Percentiles rank a stretch among this genome's conserved stretches.
These are phyloP conservation scores for Oryza australiensis DNA, from an alignment of 176 grass and related monocot species.

Conservation along the genomic window DNA sequence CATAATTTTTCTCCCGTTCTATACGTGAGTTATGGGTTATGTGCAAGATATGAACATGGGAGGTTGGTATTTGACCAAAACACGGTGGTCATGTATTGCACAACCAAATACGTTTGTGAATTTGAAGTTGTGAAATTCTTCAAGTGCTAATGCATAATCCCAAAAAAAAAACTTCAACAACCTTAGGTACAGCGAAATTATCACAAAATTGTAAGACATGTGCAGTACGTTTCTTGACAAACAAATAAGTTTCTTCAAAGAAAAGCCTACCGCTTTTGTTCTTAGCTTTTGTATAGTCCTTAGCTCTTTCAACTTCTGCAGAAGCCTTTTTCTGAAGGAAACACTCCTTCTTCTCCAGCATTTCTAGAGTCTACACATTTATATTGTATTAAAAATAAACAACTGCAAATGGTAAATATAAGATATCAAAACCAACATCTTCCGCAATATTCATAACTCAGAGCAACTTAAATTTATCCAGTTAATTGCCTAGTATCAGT, in stretches of 20 bases:
- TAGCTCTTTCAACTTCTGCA: slow-evolving; percentile 61
- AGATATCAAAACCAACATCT: background rate
- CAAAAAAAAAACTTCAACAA: background rate
- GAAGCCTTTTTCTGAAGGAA: slow-evolving; percentile 67
- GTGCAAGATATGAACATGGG: background rate
- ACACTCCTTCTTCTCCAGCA: slow-evolving; percentile 66
- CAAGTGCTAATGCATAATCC: background rate
- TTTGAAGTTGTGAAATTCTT: background rate
- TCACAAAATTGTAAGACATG: background rate
- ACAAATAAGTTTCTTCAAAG: slow-evolving; percentile 6
- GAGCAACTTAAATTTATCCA: no score
- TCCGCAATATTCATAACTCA: background rate
- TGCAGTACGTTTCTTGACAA: background rate
- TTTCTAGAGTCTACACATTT: slow-evolving; percentile 51
- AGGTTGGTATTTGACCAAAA: background rate
- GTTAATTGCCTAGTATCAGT: no score
- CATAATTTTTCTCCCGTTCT: background rate
- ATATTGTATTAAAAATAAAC: background rate
- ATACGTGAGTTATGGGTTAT: background rate
- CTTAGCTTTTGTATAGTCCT: slow-evolving; percentile 69
- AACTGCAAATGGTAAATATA: background rate
- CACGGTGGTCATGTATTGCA: background rate
- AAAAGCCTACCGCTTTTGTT: slow-evolving; percentile 64
- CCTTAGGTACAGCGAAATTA: background rate
- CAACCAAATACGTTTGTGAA: background rate